Percentiles rank a stretch among this genome's conserved stretches.
Evolutionary conservation across 495 filamentous ascomycete genomes (phyloP).

Genomic region (Talaromyces wortmannii): DNA sequence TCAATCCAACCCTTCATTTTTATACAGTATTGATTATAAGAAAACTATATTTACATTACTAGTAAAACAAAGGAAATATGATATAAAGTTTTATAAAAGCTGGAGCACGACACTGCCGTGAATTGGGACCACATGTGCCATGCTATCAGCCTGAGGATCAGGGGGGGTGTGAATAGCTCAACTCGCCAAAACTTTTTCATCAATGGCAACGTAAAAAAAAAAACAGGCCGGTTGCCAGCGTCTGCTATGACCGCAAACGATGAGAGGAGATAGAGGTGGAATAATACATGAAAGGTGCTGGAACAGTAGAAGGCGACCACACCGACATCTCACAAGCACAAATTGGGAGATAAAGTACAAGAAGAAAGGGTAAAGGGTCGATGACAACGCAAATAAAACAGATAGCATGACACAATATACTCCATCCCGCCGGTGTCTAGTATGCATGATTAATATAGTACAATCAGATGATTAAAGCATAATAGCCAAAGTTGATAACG

Average conservation of each 20-base stretch:
- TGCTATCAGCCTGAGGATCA: background rate
- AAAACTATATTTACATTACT: background rate
- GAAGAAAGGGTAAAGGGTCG: background rate
- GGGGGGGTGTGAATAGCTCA: background rate
- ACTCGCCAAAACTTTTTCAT: background rate
- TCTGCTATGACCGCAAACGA: background rate
- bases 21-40: background rate
- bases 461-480: slow-evolving; percentile 1
- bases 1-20: background rate
- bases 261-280: slow-evolving; percentile 3
- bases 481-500: background rate
- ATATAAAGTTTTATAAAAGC: too few species aligned
- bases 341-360: slow-evolving; percentile 3
- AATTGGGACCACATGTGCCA: background rate
- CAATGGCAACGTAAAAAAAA: background rate
- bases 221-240: background rate
- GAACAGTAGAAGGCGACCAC: background rate
- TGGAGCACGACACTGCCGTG: too few species aligned
- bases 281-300: background rate
- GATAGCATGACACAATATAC: slow-evolving; percentile 1
- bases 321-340: slow-evolving; percentile 1
- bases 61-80: background rate
- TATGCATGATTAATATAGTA: slow-evolving; percentile 4
- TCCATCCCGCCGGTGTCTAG: slow-evolving; percentile 2
- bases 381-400: background rate